These are phyloP conservation scores for Plasmodium reichenowi DNA, from an alignment of 169 alveolate genomes.

Conservation along the genomic window DNA sequence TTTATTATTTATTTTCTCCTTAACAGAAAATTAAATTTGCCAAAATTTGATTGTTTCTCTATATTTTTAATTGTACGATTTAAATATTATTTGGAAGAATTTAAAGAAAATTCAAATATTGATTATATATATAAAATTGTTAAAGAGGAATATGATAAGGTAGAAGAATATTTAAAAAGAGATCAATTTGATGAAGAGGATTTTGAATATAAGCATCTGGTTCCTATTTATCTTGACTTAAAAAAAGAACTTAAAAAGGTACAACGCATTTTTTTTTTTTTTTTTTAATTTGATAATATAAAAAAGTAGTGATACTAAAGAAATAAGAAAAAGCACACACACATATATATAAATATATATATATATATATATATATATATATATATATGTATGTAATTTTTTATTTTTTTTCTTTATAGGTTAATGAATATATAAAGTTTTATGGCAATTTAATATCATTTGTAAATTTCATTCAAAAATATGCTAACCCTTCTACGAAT, in stretches of 20 bases:
- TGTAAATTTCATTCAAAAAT: slow-evolving; percentile 55
- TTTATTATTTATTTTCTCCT: neutral
- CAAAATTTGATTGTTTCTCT: slow-evolving; percentile 64
- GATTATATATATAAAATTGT: slow-evolving; percentile 64
- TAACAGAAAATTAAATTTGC: slow-evolving; percentile 38
- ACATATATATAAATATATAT: neutral
- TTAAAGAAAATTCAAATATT: slow-evolving; percentile 56
- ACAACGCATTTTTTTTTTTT: neutral
- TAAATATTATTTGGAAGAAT: slow-evolving; percentile 68
- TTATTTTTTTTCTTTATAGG: slow-evolving; percentile 23
- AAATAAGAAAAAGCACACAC: neutral
- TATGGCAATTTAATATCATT: slow-evolving; percentile 74
- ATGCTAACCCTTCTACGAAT: slow-evolving; percentile 33
- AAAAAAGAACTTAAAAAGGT: slow-evolving; percentile 73
- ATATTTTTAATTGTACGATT: slow-evolving; percentile 62
- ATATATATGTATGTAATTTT: neutral
- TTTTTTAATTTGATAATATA: neutral
- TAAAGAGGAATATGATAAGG: slow-evolving; percentile 47
- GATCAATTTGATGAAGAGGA: slow-evolving; percentile 4
- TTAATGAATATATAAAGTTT: slow-evolving; percentile 50
- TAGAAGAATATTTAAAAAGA: slow-evolving; percentile 34
- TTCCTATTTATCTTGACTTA: slow-evolving; percentile 54
- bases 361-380: neutral
- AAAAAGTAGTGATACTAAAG: neutral
- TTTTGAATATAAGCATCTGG: slow-evolving; percentile 43